Evolutionary conservation across 1,284 basidiomycete species (phyloP).

Genomic region (Apiotrichum veenhuisii): DNA sequence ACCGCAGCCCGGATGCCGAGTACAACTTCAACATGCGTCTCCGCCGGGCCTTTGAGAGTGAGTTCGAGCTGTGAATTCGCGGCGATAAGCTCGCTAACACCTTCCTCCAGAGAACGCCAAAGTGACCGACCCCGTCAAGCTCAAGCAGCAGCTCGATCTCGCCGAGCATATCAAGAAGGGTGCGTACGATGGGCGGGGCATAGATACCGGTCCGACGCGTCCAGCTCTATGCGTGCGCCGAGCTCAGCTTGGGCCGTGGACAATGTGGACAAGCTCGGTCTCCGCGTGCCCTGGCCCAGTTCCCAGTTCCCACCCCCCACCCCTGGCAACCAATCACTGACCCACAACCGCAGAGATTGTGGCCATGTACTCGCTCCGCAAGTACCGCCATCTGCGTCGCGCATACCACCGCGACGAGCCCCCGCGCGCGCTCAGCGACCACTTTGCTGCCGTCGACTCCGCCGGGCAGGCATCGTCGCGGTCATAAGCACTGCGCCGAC

Average conservation of each 20-base stretch:
- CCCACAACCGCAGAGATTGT: constrained; percentile 63
- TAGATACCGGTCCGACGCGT: no score
- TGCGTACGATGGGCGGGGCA: no score
- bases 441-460: constrained; percentile 6
- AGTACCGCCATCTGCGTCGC: constrained; percentile 75
- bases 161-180: constrained; percentile 87
- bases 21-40: constrained; percentile 50
- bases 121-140: constrained; percentile 65
- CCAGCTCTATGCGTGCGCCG: no score
- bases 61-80: constrained; percentile 17
- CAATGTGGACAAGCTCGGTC: no score
- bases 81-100: not conserved
- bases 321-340: no score
- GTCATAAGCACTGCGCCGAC: not conserved
- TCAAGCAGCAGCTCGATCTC: constrained; percentile 71
- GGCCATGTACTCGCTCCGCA: constrained; percentile 76
- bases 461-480: not conserved
- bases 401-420: constrained; percentile 57
- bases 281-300: not conserved
- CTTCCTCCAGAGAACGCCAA: constrained; percentile 65
- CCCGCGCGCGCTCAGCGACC: constrained; percentile 15
- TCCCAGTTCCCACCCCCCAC: not conserved
- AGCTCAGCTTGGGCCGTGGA: no score
- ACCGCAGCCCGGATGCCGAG: constrained; percentile 43
- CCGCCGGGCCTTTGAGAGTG: constrained; percentile 48